Percentiles rank a stretch among this genome's conserved stretches.
These are phyloP conservation scores for Acer yangbiense DNA, from an alignment of 345 rosid species.

Conservation along the genomic window DNA sequence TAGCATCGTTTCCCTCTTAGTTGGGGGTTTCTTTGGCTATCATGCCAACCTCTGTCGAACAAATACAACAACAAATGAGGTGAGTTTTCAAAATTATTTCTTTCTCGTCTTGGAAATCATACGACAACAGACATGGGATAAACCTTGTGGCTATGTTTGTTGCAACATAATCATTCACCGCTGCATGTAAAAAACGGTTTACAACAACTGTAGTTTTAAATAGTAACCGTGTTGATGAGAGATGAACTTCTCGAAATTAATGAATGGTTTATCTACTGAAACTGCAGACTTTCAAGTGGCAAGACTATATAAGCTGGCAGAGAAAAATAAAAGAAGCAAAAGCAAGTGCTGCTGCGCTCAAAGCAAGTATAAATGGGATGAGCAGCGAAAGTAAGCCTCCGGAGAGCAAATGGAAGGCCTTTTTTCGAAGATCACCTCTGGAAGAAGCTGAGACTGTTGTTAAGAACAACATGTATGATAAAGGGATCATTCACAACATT, in stretches of 20 bases:
- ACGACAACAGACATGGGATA: background rate
- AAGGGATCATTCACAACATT: slow-evolving; percentile 58
- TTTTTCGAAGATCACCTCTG: slow-evolving; percentile 59
- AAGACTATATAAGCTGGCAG: slow-evolving; percentile 79
- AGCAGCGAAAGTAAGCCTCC: slow-evolving; percentile 43
- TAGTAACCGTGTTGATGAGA: background rate
- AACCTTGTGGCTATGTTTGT: background rate
- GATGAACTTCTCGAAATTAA: background rate
- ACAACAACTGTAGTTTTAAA: background rate
- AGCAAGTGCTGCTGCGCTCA: slow-evolving; percentile 61
- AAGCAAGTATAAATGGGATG: slow-evolving; percentile 50
- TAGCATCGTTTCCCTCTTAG: slow-evolving; percentile 69
- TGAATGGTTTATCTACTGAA: background rate
- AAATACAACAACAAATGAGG: slow-evolving; percentile 96
- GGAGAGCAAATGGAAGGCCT: slow-evolving; percentile 56
- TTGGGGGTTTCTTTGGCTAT: slow-evolving; percentile 85
- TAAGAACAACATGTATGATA: slow-evolving; percentile 56
- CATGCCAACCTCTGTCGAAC: slow-evolving; percentile 75
- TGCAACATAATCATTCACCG: too few species aligned
- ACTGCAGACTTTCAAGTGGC: slow-evolving; percentile 85
- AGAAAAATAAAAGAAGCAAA: slow-evolving; percentile 78
- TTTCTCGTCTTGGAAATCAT: background rate
- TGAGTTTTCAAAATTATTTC: slow-evolving; percentile 9
- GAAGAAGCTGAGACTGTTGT: slow-evolving; percentile 42
- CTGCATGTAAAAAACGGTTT: background rate